phyloP scores from a whole-genome alignment of 495 filamentous ascomycete genomes.

The Lasiosphaeria hispida region DNA sequence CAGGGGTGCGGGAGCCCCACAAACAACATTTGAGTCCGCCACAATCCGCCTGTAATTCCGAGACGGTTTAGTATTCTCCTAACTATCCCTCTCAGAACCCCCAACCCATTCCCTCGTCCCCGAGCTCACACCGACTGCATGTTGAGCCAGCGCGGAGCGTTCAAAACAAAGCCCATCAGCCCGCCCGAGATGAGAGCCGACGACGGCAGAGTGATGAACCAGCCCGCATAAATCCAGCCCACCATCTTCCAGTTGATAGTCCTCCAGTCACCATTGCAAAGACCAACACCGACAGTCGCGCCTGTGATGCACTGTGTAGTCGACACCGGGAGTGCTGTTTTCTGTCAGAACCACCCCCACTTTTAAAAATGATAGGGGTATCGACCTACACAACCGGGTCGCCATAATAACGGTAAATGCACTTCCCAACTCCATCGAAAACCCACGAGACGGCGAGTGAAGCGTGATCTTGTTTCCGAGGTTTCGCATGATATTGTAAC shows the following conservation, averaged over 20 bases:
- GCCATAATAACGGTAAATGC: conserved; percentile 63
- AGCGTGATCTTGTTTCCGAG: conserved; percentile 66
- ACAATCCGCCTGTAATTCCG: too few relatives aligned
- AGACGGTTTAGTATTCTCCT: too few relatives aligned
- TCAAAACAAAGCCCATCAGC: conserved; percentile 57
- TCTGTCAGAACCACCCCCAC: not conserved
- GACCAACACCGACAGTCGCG: conserved; percentile 60
- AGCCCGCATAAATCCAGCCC: conserved; percentile 54
- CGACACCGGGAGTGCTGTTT: conserved; percentile 49
- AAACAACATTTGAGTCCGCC: too few relatives aligned
- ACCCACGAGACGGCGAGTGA: conserved; percentile 62
- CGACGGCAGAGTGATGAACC: conserved; percentile 58
- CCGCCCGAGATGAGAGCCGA: conserved; percentile 56
- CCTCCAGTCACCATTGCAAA: conserved; percentile 56
- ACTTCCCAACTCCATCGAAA: conserved; percentile 62
- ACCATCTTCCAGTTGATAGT: conserved; percentile 63
- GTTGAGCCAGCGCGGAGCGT: conserved; percentile 46
- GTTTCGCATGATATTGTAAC: conserved; percentile 63
- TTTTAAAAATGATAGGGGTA: not conserved
- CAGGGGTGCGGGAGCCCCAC: too few relatives aligned
- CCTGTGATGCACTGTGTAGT: conserved; percentile 63
- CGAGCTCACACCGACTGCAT: too few relatives aligned
- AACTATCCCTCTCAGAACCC: too few relatives aligned
- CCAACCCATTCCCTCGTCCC: too few relatives aligned
- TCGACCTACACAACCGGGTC: conserved; percentile 44